Evolutionary conservation across 139 green algal species (phyloP).

Genomic region (Coelastrella sp.): DNA sequence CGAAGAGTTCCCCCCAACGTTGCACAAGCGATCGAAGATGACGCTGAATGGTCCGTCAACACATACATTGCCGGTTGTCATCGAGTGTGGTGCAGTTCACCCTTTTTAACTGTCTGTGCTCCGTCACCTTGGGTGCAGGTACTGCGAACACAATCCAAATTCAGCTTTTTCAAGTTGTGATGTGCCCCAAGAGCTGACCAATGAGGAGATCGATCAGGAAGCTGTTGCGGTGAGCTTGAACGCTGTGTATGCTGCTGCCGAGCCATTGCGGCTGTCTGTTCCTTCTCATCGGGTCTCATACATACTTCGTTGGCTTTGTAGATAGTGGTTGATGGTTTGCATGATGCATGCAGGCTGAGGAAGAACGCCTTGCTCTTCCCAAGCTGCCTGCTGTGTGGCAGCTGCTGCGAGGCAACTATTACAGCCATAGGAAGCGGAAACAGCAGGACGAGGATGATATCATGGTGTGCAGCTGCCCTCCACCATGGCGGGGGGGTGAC

Average conservation of each 20-base stretch:
- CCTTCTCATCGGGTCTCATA: neutral
- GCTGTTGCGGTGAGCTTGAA: slow-evolving; percentile 1
- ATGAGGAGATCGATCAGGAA: slow-evolving; percentile 86
- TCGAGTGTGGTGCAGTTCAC: neutral
- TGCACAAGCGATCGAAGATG: slow-evolving; percentile 65
- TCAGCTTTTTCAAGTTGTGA: slow-evolving; percentile 73
- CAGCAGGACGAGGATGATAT: slow-evolving; percentile 92
- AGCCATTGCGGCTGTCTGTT: neutral
- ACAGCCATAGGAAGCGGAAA: slow-evolving; percentile 82
- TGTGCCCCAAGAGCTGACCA: slow-evolving; percentile 84
- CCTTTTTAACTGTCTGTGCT: neutral
- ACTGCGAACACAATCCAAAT: slow-evolving; percentile 86
- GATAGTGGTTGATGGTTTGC: too few species aligned
- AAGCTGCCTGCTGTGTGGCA: slow-evolving; percentile 85
- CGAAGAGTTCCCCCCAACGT: slow-evolving; percentile 68
- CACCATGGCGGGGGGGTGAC: slow-evolving; percentile 60
- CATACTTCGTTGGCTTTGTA: too few species aligned
- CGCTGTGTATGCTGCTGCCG: neutral
- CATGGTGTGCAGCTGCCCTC: slow-evolving; percentile 95
- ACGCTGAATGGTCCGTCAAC: slow-evolving; percentile 71
- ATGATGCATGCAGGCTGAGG: slow-evolving; percentile 32
- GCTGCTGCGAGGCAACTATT: slow-evolving; percentile 83
- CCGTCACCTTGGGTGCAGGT: slow-evolving; percentile 63
- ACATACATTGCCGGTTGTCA: neutral
- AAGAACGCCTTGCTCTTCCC: slow-evolving; percentile 46